Base-by-base conservation (phyloP, 768 basidiomycete genomes). In the Pholiota conissans region DNA sequence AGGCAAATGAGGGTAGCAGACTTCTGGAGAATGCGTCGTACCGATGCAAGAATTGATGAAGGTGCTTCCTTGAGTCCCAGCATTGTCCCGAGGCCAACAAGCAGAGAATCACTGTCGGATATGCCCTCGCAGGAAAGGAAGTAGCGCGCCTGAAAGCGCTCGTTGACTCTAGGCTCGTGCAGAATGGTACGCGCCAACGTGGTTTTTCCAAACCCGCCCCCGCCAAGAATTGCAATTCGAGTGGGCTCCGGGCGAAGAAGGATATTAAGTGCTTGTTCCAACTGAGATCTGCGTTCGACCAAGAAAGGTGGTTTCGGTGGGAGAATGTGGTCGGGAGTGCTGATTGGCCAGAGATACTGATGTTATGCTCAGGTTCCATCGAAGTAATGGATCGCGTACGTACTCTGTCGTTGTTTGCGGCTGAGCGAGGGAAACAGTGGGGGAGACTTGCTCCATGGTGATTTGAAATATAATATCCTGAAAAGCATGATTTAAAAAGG, bases 121-220 rank as follows among this genome's bases (percentile, higher is more conserved):
- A 49, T 16, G 32, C 26, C 65, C 55, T 73, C 73, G 51, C 73
- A 74, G 11, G 71, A 63, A 3, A 73, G 34, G 54, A 72, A 73
- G 4, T 67, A 55, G 14, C 69, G 65, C 9, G 55, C 37, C 11
- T 50, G 59, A 34, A 65, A 73, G 14, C 55, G 49, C 9, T 56
- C 24, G 7, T 26, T 16, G 5, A 74, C 52, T 3, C 28, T 32
- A 6, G 64, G 46, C 7, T 71, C 60, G 47, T 71, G 66, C 9
- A 71, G 32, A 24, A 68, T 60, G 9, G 65, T 58, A 8, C 71
- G 59, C 11, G 69, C 69, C 20, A 72, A 28, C 16, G n/a, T n/a
- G n/a, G n/a, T n/a, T n/a, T n/a, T n/a, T n/a, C n/a, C n/a, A n/a
- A n/a, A n/a, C n/a, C n/a, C n/a, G n/a, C n/a, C n/a, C n/a, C n/a